Base-by-base conservation (phyloP, 2,329 filamentous ascomycete genomes). In the Akanthomyces dipterigenus region DNA sequence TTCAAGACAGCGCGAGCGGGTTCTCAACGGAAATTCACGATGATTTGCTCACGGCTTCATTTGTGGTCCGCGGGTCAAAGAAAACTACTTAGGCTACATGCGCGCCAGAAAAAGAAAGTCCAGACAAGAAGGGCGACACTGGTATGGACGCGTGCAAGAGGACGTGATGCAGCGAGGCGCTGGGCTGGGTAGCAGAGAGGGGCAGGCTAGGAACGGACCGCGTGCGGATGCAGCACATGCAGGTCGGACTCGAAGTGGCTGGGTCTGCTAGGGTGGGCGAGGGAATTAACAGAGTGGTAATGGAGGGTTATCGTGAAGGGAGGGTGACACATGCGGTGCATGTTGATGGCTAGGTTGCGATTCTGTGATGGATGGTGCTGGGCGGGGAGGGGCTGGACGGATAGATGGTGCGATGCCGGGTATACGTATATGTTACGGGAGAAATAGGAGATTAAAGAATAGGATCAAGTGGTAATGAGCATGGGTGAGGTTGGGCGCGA, bases 171-270 rank as follows among this genome's bases (percentile, higher is more conserved):
- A n/a, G n/a, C n/a, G n/a, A n/a, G n/a, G n/a, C 40, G 20, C 11
- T 24, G 42, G 22, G 26, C 8, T 18, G 16, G 34, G 18, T 14
- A 11, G 11, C 18, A 31, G 28, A 14, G 24, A 18, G 43, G 43
- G 31, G 42, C 18, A 45, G n/a, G 36, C 56, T 43, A 42, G 48
- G 55, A 57, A 57, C 55, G 55, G 55, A 57, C 55, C 55, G 43
- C 28, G 43, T 48, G 43, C 26, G 55, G 43, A 20, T 16, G 42
- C 5, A 7, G 7, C 11, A 43, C 45, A 26, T 60, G 56, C 56
- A 45, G 24, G 46, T 42, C 9, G 56, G 38, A 38, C 26, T 57
- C 43, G 55, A 46, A 34, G n/a, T 9, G 34, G 38, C 18, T 28
- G 22, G 22, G 50, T 7, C 14, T n/a, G n/a, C 24, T 22, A 38